A percentile compares a stretch with the other conserved stretches of the same genome.
Evolutionary conservation across 768 basidiomycete species (phyloP).

Genomic region (Leccinum arenicola): DNA sequence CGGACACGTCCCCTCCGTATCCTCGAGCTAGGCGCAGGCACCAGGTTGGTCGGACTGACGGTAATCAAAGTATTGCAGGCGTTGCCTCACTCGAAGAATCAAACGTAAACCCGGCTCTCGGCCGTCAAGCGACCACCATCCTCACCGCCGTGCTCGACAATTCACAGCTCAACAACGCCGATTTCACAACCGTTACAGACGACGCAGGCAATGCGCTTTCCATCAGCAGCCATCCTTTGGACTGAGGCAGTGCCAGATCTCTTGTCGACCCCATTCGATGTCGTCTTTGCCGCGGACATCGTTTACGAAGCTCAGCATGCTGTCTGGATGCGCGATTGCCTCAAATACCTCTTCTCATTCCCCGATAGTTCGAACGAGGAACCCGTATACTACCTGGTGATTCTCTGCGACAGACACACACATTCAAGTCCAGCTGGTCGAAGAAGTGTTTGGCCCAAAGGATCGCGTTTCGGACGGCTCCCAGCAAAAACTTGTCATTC

Average conservation of each 20-base stretch:
- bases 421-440: slow-evolving; percentile 55
- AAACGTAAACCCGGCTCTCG: neutral
- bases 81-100: neutral
- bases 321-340: slow-evolving; percentile 42
- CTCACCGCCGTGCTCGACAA: slow-evolving; percentile 47
- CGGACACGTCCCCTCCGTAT: slow-evolving; percentile 31
- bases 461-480: neutral
- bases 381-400: slow-evolving; percentile 62
- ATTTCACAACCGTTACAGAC: slow-evolving; percentile 22
- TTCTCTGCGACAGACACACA: slow-evolving; percentile 73
- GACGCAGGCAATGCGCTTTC: slow-evolving; percentile 2
- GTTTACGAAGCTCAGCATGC: slow-evolving; percentile 51
- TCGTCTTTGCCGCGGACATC: slow-evolving; percentile 53
- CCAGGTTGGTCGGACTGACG: slow-evolving; percentile 49
- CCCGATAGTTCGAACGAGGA: slow-evolving; percentile 9
- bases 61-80: slow-evolving; percentile 32
- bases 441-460: slow-evolving; percentile 45
- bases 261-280: slow-evolving; percentile 35
- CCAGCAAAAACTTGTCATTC: neutral
- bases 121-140: slow-evolving; percentile 28
- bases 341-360: slow-evolving; percentile 35
- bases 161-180: slow-evolving; percentile 39
- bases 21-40: slow-evolving; percentile 58
- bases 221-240: slow-evolving; percentile 31
- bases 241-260: slow-evolving; percentile 28